Evolutionary conservation across 306 rosid species (phyloP), one percentile per base, ranked within the genome.

Genomic region (Argentina anserina): DNA sequence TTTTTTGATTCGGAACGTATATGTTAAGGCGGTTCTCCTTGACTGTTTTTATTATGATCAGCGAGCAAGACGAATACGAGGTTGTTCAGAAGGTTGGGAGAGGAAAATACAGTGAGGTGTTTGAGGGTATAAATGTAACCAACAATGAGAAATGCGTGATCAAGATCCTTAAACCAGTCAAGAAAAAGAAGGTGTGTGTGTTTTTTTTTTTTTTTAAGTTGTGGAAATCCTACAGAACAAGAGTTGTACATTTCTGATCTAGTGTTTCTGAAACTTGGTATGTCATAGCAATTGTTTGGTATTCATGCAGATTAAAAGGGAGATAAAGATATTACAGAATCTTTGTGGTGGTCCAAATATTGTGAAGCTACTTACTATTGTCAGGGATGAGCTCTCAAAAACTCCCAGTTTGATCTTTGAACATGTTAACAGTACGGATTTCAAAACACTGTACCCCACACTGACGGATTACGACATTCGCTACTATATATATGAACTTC

Each of bases 311-410:
- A 80, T 83, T 23, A 83, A 83, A 66, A 78, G 84, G 64, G 80
- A 83, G 82, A 80, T 83, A 39, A 83, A 83, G 67, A 83, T 83
- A 69, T 77, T 83, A n/a, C 87, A 83, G 72, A 83, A 83, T 70
- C 84, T 83, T 45, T 77, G 80, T 65, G 87, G 87, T 13, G 87
- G 87, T 29, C 65, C 84, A 40, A 83, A 83, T 59, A 26, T 83
- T 65, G 82, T 83, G 73, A 83, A 83, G 80, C 78, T 83, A 34
- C 75, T 76, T n/a, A 82, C 80, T 46, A 77, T 80, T 66, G 84
- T 83, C 58, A 52, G 87, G 52, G 87, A 83, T 70, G 82, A 80
- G 69, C 82, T 77, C 53, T 77, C 84, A 5, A 80, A 83, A 74
- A 80, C 82, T 39, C 87, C 87, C 0, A 83, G 87, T 67, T 83